Percentiles rank a stretch among this genome's conserved stretches.
phyloP scores from a whole-genome alignment of 345 rosid genomes.

The Lepidium aucheri region DNA sequence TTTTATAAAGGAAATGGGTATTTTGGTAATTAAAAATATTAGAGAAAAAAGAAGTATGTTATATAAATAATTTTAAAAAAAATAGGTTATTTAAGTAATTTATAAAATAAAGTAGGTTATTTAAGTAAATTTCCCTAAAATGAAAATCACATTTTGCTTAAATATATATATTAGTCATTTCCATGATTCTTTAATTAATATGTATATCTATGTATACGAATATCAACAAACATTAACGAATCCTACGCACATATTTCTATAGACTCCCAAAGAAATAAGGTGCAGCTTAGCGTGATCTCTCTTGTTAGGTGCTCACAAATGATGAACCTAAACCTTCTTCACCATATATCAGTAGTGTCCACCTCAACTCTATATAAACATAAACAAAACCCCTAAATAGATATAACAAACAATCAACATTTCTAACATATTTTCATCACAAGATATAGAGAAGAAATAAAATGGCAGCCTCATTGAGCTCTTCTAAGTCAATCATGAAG shows the following conservation, averaged over 20 bases:
- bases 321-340: neutral
- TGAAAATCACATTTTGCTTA: too few species aligned
- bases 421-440: neutral
- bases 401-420: neutral
- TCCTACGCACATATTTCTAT: neutral
- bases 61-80: too few species aligned
- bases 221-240: neutral
- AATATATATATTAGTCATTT: too few species aligned
- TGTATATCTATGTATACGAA: neutral
- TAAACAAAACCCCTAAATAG: neutral
- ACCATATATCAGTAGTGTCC: neutral
- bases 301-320: conserved; percentile 22
- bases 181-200: too few species aligned
- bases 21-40: too few species aligned
- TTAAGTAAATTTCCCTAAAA: too few species aligned
- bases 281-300: conserved; percentile 8
- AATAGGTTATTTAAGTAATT: too few species aligned
- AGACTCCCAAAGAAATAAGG: neutral
- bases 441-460: conserved; percentile 1
- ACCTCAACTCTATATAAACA: conserved; percentile 10
- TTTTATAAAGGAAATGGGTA: too few species aligned
- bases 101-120: too few species aligned
- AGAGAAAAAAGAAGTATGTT: too few species aligned
- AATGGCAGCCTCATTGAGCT: conserved; percentile 10
- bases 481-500: conserved; percentile 16